A percentile compares a stretch with the other conserved stretches of the same genome.
Conservation (phyloP, 2,329 filamentous ascomycete species). For the Zymoseptoria pseudotritici region DNA sequence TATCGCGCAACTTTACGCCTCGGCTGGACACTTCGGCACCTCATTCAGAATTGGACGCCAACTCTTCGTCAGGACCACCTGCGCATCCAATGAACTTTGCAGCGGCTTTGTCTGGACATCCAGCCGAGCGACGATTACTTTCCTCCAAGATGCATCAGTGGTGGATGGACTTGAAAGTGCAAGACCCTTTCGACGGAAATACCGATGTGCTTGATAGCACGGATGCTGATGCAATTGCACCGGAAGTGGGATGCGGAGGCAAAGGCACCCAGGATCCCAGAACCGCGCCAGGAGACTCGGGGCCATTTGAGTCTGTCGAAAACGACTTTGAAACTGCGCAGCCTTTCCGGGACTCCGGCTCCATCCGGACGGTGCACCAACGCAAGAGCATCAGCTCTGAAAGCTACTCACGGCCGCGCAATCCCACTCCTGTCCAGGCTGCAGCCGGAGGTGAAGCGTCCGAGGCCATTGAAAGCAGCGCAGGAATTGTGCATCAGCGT, state of each 20-base stretch:
- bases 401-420: background rate
- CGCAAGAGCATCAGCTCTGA: background rate
- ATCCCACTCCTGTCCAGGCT: background rate
- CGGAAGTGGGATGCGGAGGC: no score
- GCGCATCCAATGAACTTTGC: background rate
- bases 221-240: no score
- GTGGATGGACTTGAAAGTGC: no score
- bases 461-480: background rate
- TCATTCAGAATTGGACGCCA: background rate
- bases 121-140: no score
- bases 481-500: background rate
- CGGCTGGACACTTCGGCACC: no score
- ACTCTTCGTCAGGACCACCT: background rate
- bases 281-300: no score
- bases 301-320: no score
- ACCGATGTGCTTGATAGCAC: no score
- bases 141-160: no score
- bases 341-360: background rate
- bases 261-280: no score
- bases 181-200: no score
- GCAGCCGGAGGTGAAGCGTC: background rate
- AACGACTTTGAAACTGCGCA: background rate
- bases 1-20: background rate
- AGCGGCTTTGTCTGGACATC: background rate
- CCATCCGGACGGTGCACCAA: background rate